These are phyloP conservation scores for Myrica gale DNA, from an alignment of 306 rosid genomes.

Conservation along the genomic window DNA sequence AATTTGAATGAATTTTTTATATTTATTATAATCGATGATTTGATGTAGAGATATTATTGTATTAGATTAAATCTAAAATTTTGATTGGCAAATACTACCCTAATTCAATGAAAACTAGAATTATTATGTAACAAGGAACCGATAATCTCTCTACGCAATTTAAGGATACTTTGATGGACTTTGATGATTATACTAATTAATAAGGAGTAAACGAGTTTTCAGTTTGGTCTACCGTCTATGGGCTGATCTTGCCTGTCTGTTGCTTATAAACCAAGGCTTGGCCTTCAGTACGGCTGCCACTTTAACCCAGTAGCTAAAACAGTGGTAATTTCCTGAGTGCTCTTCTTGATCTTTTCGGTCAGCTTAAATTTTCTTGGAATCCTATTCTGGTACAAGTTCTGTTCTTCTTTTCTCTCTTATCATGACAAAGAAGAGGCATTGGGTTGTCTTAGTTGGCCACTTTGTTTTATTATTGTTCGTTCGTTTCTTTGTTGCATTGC, in stretches of 20 bases:
- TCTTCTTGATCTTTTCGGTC: not conserved
- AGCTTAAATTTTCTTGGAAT: not conserved
- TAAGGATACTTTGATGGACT: no score
- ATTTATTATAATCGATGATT: no score
- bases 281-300: not conserved
- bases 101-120: no score
- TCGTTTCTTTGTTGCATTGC: constrained; percentile 18
- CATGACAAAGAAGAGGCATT: constrained; percentile 10
- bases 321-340: not conserved
- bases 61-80: no score
- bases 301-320: not conserved
- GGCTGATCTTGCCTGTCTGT: not conserved
- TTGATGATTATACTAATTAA: no score
- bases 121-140: no score
- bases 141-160: no score
- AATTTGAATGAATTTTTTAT: no score
- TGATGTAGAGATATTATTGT: no score
- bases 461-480: constrained; percentile 7
- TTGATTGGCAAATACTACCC: no score
- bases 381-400: constrained; percentile 13
- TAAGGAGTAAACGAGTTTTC: not conserved
- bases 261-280: not conserved
- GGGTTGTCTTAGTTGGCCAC: constrained; percentile 14
- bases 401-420: constrained; percentile 33
- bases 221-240: not conserved